Conservation (phyloP, 768 basidiomycete species). For the Phylloporus arenicola region DNA sequence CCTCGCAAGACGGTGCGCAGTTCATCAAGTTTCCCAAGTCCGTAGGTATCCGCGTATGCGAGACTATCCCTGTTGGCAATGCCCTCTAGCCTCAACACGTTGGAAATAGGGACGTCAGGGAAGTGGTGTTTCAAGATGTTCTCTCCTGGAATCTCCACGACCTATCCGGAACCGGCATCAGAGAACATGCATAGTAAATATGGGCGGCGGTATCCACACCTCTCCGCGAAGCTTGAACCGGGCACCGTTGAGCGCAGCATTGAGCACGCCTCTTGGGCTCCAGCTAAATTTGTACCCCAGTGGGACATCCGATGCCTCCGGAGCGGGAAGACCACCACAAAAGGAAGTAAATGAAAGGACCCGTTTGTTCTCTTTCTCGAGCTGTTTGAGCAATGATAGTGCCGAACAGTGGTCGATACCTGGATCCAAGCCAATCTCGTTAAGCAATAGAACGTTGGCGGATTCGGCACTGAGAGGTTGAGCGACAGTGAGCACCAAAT, state of each 20-base stretch:
- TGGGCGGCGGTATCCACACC: slow-evolving; percentile 34
- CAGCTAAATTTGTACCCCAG: slow-evolving; percentile 92
- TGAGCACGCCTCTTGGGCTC: slow-evolving; percentile 83
- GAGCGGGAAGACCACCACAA: slow-evolving; percentile 88
- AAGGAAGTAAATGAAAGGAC: slow-evolving; percentile 79
- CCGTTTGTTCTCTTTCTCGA: slow-evolving; percentile 47
- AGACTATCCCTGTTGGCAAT: slow-evolving; percentile 82
- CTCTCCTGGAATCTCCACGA: slow-evolving; percentile 44
- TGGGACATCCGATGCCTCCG: slow-evolving; percentile 53
- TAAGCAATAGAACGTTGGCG: slow-evolving; percentile 68
- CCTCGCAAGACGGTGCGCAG: slow-evolving; percentile 74
- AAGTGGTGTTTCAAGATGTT: slow-evolving; percentile 56
- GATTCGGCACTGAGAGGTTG: slow-evolving; percentile 46
- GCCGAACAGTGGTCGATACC: slow-evolving; percentile 90
- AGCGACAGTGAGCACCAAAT: not conserved
- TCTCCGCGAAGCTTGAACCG: slow-evolving; percentile 52
- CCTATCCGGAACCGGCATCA: slow-evolving; percentile 28
- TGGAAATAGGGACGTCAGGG: slow-evolving; percentile 58
- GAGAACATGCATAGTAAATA: not conserved
- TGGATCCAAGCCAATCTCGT: slow-evolving; percentile 88
- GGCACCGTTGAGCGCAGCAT: slow-evolving; percentile 72
- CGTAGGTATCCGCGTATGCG: slow-evolving; percentile 62
- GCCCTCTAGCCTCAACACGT: slow-evolving; percentile 68
- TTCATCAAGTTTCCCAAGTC: slow-evolving; percentile 37
- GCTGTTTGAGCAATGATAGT: slow-evolving; percentile 54